A percentile compares a stretch with the other conserved stretches of the same genome.
Evolutionary conservation across 192 early-diverging fungal species (phyloP).

Genomic region (Coemansia sp.): DNA sequence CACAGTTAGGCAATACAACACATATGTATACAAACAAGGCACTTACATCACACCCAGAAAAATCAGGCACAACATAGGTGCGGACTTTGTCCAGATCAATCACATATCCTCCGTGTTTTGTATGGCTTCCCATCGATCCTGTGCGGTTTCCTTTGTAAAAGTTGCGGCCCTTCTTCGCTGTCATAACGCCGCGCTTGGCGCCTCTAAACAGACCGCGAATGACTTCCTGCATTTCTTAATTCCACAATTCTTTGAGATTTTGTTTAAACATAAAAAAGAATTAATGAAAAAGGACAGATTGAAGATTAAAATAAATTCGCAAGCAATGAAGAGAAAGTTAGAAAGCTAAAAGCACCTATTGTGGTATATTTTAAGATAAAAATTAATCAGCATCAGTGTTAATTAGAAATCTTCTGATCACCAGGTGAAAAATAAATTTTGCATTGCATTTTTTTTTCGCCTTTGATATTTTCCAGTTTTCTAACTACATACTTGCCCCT

Average conservation of each 20-base stretch:
- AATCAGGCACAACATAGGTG: constrained; percentile 54
- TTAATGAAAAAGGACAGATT: neutral
- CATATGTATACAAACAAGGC: neutral
- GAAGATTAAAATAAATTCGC: neutral
- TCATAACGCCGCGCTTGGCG: constrained; percentile 56
- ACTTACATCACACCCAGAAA: constrained; percentile 43
- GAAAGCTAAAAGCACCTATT: neutral
- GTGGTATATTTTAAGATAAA: neutral
- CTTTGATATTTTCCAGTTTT: neutral
- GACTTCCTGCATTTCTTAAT: constrained; percentile 49
- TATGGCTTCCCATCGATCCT: constrained; percentile 55
- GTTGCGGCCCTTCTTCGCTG: constrained; percentile 54
- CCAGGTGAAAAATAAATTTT: neutral
- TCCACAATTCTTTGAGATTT: neutral
- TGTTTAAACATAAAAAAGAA: neutral
- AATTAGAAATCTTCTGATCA: neutral
- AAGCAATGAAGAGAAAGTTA: neutral
- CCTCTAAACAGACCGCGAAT: constrained; percentile 52
- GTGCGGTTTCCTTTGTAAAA: constrained; percentile 58
- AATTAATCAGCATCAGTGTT: neutral
- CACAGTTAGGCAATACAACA: neutral
- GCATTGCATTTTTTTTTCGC: neutral
- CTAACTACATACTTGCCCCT: too few relatives aligned
- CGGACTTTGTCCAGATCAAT: constrained; percentile 48
- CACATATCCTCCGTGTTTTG: constrained; percentile 52